Evolutionary conservation across 345 rosid genomes (phyloP).

Genomic region (Salix koriyanagi): DNA sequence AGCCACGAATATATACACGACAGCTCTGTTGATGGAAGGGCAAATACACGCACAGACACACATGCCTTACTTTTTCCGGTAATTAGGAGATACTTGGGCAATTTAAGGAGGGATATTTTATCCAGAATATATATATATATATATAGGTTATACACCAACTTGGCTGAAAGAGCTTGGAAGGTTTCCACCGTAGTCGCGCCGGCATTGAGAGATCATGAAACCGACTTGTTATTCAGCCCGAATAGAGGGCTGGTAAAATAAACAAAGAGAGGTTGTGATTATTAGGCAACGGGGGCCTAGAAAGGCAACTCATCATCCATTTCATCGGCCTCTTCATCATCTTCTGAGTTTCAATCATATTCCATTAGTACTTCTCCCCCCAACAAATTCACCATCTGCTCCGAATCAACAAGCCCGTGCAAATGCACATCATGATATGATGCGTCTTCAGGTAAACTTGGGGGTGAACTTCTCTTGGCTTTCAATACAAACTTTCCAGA

Average conservation of each 20-base stretch:
- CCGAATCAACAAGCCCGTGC: conserved; percentile 35
- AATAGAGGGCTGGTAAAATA: not conserved
- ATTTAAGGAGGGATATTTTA: not conserved
- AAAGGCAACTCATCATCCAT: conserved; percentile 36
- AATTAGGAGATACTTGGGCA: not conserved
- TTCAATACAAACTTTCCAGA: conserved; percentile 48
- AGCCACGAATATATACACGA: too few species aligned
- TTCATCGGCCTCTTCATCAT: conserved; percentile 39
- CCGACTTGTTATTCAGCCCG: not conserved
- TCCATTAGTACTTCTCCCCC: conserved; percentile 36
- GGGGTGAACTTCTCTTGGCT: conserved; percentile 39
- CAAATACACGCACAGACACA: not conserved
- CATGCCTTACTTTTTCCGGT: not conserved
- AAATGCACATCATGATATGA: not conserved
- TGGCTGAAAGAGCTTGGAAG: not conserved
- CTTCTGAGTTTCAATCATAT: conserved; percentile 42
- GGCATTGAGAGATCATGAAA: not conserved
- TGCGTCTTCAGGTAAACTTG: conserved; percentile 18
- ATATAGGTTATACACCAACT: not conserved
- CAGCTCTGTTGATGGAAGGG: not conserved
- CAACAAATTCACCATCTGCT: conserved; percentile 45
- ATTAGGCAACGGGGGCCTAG: not conserved
- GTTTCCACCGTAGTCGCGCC: not conserved
- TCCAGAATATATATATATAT: not conserved
- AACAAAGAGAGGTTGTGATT: not conserved